These are phyloP conservation scores for Mesembryanthemum crystallinum DNA, from an alignment of 148 eudicot genomes.

Conservation along the genomic window DNA sequence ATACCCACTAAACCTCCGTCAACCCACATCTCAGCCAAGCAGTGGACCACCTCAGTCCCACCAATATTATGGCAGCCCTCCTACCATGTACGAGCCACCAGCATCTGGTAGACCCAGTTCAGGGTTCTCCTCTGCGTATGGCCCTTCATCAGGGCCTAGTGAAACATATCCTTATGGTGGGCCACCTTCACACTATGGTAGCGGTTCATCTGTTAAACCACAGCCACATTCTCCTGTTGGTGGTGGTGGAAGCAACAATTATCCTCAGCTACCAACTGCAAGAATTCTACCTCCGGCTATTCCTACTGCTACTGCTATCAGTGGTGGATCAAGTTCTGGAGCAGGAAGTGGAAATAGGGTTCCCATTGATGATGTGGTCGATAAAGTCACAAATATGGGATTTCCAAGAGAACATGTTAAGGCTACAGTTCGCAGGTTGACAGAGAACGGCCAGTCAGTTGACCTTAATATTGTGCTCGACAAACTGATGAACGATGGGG, in stretches of 20 bases:
- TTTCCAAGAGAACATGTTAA: conserved; percentile 84
- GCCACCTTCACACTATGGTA: conserved; percentile 55
- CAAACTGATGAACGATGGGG: conserved; percentile 88
- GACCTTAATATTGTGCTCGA: conserved; percentile 87
- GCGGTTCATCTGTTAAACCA: conserved; percentile 56
- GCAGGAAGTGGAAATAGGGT: conserved; percentile 71
- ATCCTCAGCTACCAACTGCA: conserved; percentile 71
- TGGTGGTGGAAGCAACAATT: conserved; percentile 43
- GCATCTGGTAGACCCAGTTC: conserved; percentile 51
- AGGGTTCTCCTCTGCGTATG: conserved; percentile 50
- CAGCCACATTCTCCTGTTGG: conserved; percentile 38
- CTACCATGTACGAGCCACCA: conserved; percentile 61
- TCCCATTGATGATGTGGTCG: conserved; percentile 84
- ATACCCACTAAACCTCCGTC: conserved; percentile 44
- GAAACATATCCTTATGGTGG: conserved; percentile 61
- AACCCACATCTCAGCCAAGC: conserved; percentile 38
- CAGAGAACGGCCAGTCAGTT: conserved; percentile 83
- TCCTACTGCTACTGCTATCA: conserved; percentile 52
- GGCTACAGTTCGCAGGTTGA: conserved; percentile 73
- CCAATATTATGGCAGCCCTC: conserved; percentile 49
- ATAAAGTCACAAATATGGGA: conserved; percentile 84
- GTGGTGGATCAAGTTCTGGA: conserved; percentile 54
- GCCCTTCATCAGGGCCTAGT: conserved; percentile 44
- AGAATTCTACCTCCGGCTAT: conserved; percentile 53
- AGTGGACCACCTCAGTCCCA: conserved; percentile 49